phyloP scores from a whole-genome alignment of 768 basidiomycete genomes.

The Gloeophyllum trabeum region DNA sequence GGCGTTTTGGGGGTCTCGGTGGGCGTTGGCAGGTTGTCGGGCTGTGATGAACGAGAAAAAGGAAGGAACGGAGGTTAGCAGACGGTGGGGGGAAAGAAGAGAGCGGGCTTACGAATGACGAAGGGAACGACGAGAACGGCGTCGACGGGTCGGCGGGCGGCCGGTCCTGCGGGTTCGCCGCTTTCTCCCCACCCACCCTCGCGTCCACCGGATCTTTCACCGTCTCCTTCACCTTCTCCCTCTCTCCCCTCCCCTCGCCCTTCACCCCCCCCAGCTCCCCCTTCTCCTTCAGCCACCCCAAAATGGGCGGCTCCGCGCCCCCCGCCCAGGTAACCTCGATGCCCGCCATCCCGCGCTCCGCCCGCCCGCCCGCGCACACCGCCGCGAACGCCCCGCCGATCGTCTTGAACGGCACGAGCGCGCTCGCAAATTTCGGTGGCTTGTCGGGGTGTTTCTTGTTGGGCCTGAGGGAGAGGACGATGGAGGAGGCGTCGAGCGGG shows the following conservation, averaged over 20 bases:
- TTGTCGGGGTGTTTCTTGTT: conserved; percentile 44
- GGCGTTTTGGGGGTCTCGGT: conserved; percentile 12
- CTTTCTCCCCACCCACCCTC: too few species aligned
- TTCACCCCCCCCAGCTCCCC: conserved; percentile 44
- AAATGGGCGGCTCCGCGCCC: conserved; percentile 61
- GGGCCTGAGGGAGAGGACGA: conserved; percentile 59
- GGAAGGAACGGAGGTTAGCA: neutral
- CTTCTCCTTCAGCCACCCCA: conserved; percentile 63
- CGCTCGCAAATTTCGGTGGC: conserved; percentile 55
- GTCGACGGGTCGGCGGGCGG: conserved; percentile 3
- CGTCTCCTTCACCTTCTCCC: neutral
- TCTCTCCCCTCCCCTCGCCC: neutral
- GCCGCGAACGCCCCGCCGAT: conserved; percentile 70
- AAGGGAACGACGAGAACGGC: conserved; percentile 55
- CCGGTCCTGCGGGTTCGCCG: neutral
- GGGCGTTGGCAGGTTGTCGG: neutral
- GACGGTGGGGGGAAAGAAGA: conserved; percentile 6
- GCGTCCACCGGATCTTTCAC: too few species aligned
- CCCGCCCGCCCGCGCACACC: conserved; percentile 46
- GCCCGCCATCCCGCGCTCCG: conserved; percentile 40
- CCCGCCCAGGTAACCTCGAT: conserved; percentile 69
- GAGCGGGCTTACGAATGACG: conserved; percentile 43
- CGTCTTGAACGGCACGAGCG: conserved; percentile 66
- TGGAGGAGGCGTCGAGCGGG: conserved; percentile 44
- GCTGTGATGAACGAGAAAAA: neutral